Evolutionary conservation across 257 asterid genomes (phyloP), one percentile per base, ranked within the genome.

Genomic region (Solanum lignicaule): DNA sequence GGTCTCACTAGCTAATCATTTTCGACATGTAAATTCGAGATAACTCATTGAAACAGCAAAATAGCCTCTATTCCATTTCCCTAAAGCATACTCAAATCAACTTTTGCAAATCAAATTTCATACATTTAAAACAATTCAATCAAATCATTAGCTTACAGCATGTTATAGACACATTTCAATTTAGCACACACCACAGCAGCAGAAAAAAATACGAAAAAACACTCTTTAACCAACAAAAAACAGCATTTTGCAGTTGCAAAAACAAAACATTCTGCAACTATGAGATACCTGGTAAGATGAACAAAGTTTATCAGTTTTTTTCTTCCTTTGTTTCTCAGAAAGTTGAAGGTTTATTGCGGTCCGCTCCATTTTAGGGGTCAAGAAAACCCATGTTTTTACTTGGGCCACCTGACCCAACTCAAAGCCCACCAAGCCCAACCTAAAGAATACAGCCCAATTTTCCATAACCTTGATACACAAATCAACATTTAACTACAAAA

Each of bases 11-110:
- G 2, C 33, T 65, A 65, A 25, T 90, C 95, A 87, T 91, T 89
- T 69, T 89, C 60, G 36, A 83, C 91, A 86, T 89, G 90, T 87
- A 88, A 69, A 88, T 93, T 93, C 52, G 88, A 87, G 87, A 97
- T 93, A 91, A 93, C 90, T 98, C 98, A 97, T 87, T 97, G 97
- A 89, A 94, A 95, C 94, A 95, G 86, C 91, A 93, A 15, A 84
- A 95, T 90, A 36, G 98, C 95, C 95, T 91, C 90, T 93, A 55
- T 93, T 95, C 91, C 92, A 88, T 74, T 87, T 82, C 0, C 95
- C 95, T 21, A 92, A 90, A 84, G 92, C 41, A 86, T 94, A 98
- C 95, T 81, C 91, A 94, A 91, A 93, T 95, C 98, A 84, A 90
- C 89, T n/a, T n/a, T n/a, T n/a, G 91, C 90, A 97, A 89, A 89